Conservation (phyloP, 108 stramenopile species). For the Mediolabrus comicus region DNA sequence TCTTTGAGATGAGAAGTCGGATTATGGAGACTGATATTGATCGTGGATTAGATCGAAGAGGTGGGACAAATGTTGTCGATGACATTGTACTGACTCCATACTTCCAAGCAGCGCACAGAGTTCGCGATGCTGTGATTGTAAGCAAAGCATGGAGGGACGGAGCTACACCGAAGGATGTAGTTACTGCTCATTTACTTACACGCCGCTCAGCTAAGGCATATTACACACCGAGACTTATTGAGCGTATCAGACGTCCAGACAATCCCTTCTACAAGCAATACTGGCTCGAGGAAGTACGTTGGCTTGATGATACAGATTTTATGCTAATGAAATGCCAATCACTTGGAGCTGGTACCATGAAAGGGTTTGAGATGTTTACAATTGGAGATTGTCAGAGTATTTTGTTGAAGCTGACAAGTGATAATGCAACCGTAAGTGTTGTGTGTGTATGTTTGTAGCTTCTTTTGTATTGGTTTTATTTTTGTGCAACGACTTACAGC, state of each 20-base stretch:
- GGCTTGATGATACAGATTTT: conserved; percentile 83
- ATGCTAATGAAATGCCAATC: conserved; percentile 71
- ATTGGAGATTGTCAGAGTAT: conserved; percentile 91
- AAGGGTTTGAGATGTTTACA: conserved; percentile 88
- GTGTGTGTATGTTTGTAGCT: not conserved
- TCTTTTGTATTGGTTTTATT: not conserved
- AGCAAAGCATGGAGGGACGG: conserved; percentile 91
- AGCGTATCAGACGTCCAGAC: conserved; percentile 22
- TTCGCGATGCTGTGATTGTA: conserved; percentile 84
- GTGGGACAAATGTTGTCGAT: conserved; percentile 78
- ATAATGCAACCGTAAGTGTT: conserved; percentile 68
- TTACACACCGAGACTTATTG: conserved; percentile 50
- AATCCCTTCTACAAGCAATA: conserved; percentile 14
- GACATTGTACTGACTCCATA: conserved; percentile 79
- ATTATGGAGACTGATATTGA: conserved; percentile 92
- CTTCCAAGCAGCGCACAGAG: conserved; percentile 65
- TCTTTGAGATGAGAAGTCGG: conserved; percentile 87
- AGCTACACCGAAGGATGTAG: conserved; percentile 75
- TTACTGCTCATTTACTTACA: conserved; percentile 69
- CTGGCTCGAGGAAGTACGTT: conserved; percentile 72
- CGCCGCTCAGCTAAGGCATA: conserved; percentile 56
- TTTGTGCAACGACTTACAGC: not conserved
- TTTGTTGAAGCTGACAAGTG: conserved; percentile 77
- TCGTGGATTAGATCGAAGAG: conserved; percentile 77
- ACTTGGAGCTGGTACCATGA: conserved; percentile 71